Conservation (phyloP, 345 rosid genomes). For the Durio zibethinus region DNA sequence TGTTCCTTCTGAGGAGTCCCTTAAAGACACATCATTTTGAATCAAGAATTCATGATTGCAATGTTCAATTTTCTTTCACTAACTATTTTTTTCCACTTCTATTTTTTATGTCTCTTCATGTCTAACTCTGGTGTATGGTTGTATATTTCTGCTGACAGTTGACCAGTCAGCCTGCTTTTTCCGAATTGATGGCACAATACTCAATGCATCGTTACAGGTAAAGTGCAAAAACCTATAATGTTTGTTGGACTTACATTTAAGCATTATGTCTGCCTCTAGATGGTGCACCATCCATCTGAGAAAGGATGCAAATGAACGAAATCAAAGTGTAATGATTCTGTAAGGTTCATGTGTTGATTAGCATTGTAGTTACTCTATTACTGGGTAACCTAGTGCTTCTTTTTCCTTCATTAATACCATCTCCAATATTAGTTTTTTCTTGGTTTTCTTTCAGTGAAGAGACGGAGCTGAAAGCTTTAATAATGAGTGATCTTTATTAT, state of each 20-base stretch:
- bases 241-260: not conserved
- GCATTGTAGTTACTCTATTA: not conserved
- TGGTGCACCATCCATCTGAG: not conserved
- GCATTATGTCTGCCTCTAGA: not conserved
- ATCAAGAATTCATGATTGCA: not conserved
- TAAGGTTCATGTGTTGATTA: not conserved
- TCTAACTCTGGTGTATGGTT: constrained; percentile 20
- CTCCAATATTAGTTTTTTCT: constrained; percentile 4
- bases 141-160: constrained; percentile 49
- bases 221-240: constrained; percentile 11
- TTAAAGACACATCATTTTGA: not conserved
- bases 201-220: constrained; percentile 75
- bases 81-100: not conserved
- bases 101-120: constrained; percentile 14
- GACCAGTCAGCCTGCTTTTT: constrained; percentile 67
- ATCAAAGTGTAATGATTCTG: not conserved
- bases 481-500: constrained; percentile 72
- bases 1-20: not conserved
- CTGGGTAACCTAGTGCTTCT: not conserved
- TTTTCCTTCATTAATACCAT: not conserved
- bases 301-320: not conserved
- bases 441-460: constrained; percentile 58
- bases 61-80: not conserved
- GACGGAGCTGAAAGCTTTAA: constrained; percentile 55
- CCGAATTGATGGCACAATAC: constrained; percentile 66